A percentile compares a stretch with the other conserved stretches of the same genome.
These are phyloP conservation scores for Backusella parvicylindrica DNA, from an alignment of 192 early-diverging fungal genomes.

Conservation along the genomic window DNA sequence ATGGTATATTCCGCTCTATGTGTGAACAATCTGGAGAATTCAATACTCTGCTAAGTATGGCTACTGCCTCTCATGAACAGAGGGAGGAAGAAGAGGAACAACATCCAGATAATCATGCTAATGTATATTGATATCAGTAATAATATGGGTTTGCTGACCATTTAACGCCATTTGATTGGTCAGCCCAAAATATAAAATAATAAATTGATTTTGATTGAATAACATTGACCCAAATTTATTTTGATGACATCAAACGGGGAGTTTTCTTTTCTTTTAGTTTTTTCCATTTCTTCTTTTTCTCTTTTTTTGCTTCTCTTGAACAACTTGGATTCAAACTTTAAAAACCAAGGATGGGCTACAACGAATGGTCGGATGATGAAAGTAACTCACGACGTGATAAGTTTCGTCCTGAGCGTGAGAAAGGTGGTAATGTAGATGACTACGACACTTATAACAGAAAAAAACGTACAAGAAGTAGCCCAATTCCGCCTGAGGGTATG, in stretches of 20 bases:
- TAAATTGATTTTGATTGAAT: neutral
- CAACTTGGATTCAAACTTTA: slow-evolving; percentile 5
- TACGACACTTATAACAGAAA: slow-evolving; percentile 27
- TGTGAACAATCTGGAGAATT: slow-evolving; percentile 83
- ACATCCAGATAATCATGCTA: neutral
- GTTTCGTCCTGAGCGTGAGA: slow-evolving; percentile 34
- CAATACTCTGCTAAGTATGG: slow-evolving; percentile 64
- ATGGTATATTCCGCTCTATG: slow-evolving; percentile 70
- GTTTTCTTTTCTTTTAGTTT: neutral
- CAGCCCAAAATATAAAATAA: neutral
- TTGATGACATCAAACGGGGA: neutral
- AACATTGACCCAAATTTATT: neutral
- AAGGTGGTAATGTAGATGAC: slow-evolving; percentile 8
- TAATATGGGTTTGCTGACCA: neutral
- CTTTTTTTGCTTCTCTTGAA: neutral
- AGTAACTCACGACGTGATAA: slow-evolving; percentile 28
- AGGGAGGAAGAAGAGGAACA: neutral
- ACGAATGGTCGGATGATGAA: slow-evolving; percentile 37
- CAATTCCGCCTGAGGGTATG: slow-evolving; percentile 34
- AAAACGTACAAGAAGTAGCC: slow-evolving; percentile 29
- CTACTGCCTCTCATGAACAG: slow-evolving; percentile 16
- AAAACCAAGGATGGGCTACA: slow-evolving; percentile 12
- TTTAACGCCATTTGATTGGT: neutral
- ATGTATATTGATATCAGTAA: neutral
- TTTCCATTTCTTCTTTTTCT: neutral